phyloP scores from a whole-genome alignment of 108 stramenopile species.

The Nitzschia sp. region DNA sequence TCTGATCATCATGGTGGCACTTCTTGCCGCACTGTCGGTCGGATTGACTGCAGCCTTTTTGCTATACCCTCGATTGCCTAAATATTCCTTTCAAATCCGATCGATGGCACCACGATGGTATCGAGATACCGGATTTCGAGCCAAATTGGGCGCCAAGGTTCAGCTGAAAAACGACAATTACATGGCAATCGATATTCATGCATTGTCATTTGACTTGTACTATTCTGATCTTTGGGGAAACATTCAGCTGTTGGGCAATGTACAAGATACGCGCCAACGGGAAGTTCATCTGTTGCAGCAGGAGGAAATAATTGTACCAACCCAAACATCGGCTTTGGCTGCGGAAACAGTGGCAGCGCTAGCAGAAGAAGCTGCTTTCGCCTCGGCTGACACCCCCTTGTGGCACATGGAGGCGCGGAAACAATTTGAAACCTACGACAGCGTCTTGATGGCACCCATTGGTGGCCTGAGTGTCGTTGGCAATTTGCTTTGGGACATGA shows the following conservation, averaged over 20 bases:
- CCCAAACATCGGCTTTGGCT: background rate
- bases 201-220: conserved; percentile 43
- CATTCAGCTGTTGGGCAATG: conserved; percentile 21
- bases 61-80: conserved; percentile 21
- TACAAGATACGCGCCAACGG: conserved; percentile 22
- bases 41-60: background rate
- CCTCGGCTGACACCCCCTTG: background rate
- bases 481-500: conserved; percentile 26
- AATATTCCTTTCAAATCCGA: conserved; percentile 24
- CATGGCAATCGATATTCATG: conserved; percentile 36
- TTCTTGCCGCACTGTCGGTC: background rate
- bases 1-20: background rate
- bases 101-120: conserved; percentile 11
- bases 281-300: background rate
- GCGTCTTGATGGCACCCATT: conserved; percentile 22
- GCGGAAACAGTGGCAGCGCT: background rate
- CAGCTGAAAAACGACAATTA: conserved; percentile 40
- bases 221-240: conserved; percentile 29
- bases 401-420: conserved; percentile 33
- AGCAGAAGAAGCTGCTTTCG: background rate
- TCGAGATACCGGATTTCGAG: background rate
- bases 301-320: background rate
- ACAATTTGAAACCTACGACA: conserved; percentile 33
- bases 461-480: conserved; percentile 18
- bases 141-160: conserved; percentile 14